Evolutionary conservation across 306 rosid species (phyloP), one percentile per base, ranked within the genome.

Genomic region (Myrica gale): DNA sequence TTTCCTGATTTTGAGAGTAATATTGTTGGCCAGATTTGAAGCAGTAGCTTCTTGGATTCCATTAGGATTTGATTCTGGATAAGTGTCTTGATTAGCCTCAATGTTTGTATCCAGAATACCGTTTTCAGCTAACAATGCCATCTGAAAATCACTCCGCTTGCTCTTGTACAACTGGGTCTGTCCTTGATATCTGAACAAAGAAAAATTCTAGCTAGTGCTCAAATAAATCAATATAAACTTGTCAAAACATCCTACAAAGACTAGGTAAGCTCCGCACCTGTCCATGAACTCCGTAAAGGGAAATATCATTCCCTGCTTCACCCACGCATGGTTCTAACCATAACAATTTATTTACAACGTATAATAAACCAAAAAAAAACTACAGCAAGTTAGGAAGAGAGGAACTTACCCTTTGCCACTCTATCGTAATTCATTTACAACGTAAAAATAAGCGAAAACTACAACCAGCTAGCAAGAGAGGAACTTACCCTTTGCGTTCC

Each of bases 271-370:
- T 61, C 82, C 88, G 19, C 42, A 95, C 99, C 97, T 92, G 75
- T 87, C 92, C 83, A 92, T 74, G 85, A 90, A 95, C 56, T 88
- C 84, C 73, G 9, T 17, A 68, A 95, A 95, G 15, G 99, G 99
- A 78, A 81, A 92, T 45, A 95, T 77, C 96, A 82, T 89, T 77
- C 97, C 99, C 83, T 95, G 99, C 90, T 81, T 95, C 84, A 88
- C 97, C 99, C 99, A 95, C 21, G 96, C 97, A 55, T 92, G 92
- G 77, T 95, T 97, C 99, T 95, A 96, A 84, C 70, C 74, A 74
- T 66, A 81, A 84, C 55, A 57, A 69, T 72, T 79, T 42, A 9
- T 5, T 77, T 44, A 78, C 70, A 82, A 58, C 41, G 52, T 68
- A 81, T 74, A 23, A 47, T 20, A 26, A 68, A 58, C 68, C 32